phyloP scores from a whole-genome alignment of 2,329 filamentous ascomycete genomes.

The Epichloe typhina region DNA sequence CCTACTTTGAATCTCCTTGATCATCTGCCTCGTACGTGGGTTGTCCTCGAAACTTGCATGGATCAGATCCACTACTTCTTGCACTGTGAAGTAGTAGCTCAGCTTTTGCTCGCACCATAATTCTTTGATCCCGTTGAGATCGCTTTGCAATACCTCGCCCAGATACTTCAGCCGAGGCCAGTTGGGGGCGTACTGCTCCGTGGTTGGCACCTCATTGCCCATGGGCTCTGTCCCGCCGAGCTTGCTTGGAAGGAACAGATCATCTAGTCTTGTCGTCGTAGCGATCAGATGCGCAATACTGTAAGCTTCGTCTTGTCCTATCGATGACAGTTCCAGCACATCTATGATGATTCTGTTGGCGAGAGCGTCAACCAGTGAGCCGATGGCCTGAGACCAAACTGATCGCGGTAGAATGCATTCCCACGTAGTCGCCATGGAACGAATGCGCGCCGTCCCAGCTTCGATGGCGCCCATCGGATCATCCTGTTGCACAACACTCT shows the following conservation, averaged over 20 bases:
- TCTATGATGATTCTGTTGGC: constrained; percentile 47
- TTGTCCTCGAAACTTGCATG: constrained; percentile 53
- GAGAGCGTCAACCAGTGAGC: constrained; percentile 44
- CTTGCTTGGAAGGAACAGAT: constrained; percentile 41
- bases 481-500: constrained; percentile 46
- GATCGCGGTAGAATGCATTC: constrained; percentile 44
- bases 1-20: constrained; percentile 42
- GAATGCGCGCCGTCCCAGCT: constrained; percentile 37
- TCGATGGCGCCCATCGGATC: constrained; percentile 40
- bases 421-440: constrained; percentile 42
- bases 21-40: constrained; percentile 40
- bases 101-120: constrained; percentile 55
- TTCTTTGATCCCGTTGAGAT: constrained; percentile 48
- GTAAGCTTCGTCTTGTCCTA: constrained; percentile 52
- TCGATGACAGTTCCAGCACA: constrained; percentile 47
- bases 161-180: constrained; percentile 54
- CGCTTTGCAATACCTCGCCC: constrained; percentile 52
- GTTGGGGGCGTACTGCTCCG: constrained; percentile 45
- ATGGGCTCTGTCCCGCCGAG: constrained; percentile 13
- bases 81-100: constrained; percentile 46
- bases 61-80: constrained; percentile 50
- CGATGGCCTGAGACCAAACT: constrained; percentile 50
- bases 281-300: constrained; percentile 46
- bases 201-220: constrained; percentile 35
- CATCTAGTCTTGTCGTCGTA: constrained; percentile 43